Evolutionary conservation across 768 basidiomycete genomes (phyloP).

Genomic region (Russula vinacea): DNA sequence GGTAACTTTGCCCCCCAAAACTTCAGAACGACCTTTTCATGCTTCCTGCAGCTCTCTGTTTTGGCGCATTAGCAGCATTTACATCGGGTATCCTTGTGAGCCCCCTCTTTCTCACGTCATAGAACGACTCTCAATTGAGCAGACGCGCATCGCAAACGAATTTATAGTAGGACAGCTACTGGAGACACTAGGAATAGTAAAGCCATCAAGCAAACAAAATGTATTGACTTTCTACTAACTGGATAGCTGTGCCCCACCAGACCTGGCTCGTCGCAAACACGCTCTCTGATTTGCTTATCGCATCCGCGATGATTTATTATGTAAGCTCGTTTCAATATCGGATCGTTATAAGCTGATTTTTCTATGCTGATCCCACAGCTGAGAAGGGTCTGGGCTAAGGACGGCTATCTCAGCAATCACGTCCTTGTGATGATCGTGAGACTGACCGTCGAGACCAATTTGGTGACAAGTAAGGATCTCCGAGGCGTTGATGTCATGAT

Average conservation of each 20-base stretch:
- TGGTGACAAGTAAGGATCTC: conserved; percentile 23
- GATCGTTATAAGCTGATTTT: too few relatives aligned
- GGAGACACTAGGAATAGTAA: neutral
- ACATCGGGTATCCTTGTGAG: conserved; percentile 8
- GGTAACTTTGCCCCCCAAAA: neutral
- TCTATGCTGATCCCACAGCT: neutral
- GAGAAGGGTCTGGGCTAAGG: neutral
- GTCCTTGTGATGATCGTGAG: conserved; percentile 29
- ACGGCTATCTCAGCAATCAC: neutral
- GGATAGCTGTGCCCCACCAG: neutral
- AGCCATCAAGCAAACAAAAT: neutral
- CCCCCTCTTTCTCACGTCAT: neutral
- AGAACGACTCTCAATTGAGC: neutral
- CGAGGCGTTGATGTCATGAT: neutral
- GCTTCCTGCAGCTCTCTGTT: neutral
- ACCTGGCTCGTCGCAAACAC: conserved; percentile 15
- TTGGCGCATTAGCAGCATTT: neutral
- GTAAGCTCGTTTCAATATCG: neutral
- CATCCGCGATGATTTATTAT: conserved; percentile 6
- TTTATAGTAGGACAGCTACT: too few relatives aligned
- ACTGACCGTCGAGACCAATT: conserved; percentile 33
- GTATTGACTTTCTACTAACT: neutral
- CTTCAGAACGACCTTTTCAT: too few relatives aligned
- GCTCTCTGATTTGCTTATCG: conserved; percentile 10
- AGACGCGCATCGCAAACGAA: neutral